Conservation (phyloP, 2,329 filamentous ascomycete species). For the Malbranchea cinnamomea region DNA sequence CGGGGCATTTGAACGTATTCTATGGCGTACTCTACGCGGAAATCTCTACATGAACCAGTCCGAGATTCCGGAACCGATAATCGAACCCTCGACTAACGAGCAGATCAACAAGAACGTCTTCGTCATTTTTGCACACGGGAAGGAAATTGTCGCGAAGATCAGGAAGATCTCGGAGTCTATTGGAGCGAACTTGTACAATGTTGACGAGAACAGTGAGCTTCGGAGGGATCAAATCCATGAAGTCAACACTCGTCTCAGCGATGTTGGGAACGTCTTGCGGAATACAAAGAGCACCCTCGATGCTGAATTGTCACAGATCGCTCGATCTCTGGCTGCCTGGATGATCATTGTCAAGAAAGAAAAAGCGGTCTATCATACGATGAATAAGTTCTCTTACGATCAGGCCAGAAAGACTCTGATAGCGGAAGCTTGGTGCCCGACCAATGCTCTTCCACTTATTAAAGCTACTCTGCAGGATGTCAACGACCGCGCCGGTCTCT, state of each 20-base stretch:
- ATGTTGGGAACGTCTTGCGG: slow-evolving; percentile 78
- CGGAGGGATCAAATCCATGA: slow-evolving; percentile 93
- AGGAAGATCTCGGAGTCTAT: slow-evolving; percentile 97
- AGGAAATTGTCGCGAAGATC: slow-evolving; percentile 97
- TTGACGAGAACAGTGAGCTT: slow-evolving; percentile 94
- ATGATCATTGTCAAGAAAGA: slow-evolving; percentile 97
- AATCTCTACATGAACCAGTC: slow-evolving; percentile 99
- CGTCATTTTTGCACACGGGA: slow-evolving; percentile 96
- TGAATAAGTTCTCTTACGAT: slow-evolving; percentile 95
- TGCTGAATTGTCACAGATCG: slow-evolving; percentile 85
- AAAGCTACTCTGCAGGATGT: slow-evolving; percentile 91
- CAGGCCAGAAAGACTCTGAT: slow-evolving; percentile 90
- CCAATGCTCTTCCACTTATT: slow-evolving; percentile 75
- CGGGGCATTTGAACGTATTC: slow-evolving; percentile 87
- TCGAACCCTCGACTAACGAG: slow-evolving; percentile 88
- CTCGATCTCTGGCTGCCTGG: slow-evolving; percentile 84
- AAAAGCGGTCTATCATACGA: slow-evolving; percentile 89
- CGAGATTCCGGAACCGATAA: slow-evolving; percentile 84
- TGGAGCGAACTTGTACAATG: slow-evolving; percentile 86
- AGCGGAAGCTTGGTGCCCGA: slow-evolving; percentile 94
- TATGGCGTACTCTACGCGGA: slow-evolving; percentile 92
- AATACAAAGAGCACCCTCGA: slow-evolving; percentile 93
- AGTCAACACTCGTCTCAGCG: slow-evolving; percentile 82
- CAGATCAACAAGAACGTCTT: slow-evolving; percentile 94
- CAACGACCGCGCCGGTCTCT: slow-evolving; percentile 85